A percentile compares a stretch with the other conserved stretches of the same genome.
Evolutionary conservation across 2,329 filamentous ascomycete genomes (phyloP).

Genomic region (Fusarium musae): DNA sequence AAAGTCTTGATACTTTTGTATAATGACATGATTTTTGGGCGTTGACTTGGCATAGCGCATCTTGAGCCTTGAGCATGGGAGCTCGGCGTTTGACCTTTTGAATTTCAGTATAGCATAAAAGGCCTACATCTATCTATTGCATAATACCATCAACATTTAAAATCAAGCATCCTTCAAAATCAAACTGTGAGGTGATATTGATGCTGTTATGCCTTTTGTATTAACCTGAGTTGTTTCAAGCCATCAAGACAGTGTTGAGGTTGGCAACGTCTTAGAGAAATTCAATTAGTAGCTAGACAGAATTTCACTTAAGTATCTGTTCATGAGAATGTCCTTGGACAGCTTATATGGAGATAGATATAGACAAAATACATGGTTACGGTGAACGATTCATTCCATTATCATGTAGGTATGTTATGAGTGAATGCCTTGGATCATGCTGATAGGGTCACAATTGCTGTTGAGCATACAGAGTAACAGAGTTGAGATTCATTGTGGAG

Average conservation of each 20-base stretch:
- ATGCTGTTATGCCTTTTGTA: not conserved
- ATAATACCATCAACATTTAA: constrained; percentile 20
- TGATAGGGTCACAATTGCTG: not conserved
- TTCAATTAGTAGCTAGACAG: not conserved
- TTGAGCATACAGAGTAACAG: not conserved
- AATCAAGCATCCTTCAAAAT: not conserved
- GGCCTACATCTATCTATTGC: constrained; percentile 7
- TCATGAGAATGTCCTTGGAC: not conserved
- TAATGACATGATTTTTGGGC: constrained; percentile 20
- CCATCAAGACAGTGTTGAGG: not conserved
- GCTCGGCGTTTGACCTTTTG: constrained; percentile 28
- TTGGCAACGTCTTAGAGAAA: not conserved
- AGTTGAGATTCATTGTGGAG: not conserved
- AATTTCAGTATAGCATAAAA: constrained; percentile 12
- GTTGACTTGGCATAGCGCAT: constrained; percentile 29
- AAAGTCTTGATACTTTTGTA: not conserved
- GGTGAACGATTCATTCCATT: not conserved
- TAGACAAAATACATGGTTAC: not conserved
- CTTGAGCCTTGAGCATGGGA: constrained; percentile 26
- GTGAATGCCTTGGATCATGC: not conserved
- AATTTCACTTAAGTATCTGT: not conserved
- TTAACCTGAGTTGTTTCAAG: not conserved
- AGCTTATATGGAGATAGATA: not conserved
- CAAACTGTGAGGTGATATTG: not conserved
- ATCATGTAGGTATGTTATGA: not conserved